Conservation (phyloP, 163 green algal species). For the Chlamydomonas reinhardtii region DNA sequence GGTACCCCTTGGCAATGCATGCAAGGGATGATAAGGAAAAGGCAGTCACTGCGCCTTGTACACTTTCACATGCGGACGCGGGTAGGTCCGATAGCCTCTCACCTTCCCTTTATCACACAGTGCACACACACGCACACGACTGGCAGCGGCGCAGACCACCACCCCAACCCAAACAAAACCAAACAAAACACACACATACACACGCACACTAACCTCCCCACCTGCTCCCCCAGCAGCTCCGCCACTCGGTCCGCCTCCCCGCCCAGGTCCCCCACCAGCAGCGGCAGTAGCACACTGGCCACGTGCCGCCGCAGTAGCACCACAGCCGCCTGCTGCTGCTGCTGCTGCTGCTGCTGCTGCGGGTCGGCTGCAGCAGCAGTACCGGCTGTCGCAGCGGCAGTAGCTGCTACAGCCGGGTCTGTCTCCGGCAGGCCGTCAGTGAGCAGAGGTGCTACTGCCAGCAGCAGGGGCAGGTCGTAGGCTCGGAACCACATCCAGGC, state of each 20-base stretch:
- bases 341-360: neutral
- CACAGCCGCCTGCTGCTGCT: neutral
- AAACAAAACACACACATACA: too few species aligned
- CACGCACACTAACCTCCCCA: too few species aligned
- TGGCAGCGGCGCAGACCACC: too few species aligned
- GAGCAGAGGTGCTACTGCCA: slow-evolving; percentile 8
- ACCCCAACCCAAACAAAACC: too few species aligned
- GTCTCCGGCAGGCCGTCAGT: neutral
- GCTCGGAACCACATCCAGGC: slow-evolving; percentile 31
- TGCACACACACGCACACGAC: too few species aligned
- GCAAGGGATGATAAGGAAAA: too few species aligned
- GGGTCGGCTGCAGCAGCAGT: neutral
- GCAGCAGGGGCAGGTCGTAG: slow-evolving; percentile 20
- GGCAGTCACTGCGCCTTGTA: too few species aligned
- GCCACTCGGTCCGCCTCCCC: neutral
- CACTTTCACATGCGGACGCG: too few species aligned
- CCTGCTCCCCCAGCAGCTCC: slow-evolving; percentile 27
- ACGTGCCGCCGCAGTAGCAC: slow-evolving; percentile 3
- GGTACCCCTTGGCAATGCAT: too few species aligned
- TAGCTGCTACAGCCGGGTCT: neutral
- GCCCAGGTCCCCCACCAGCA: slow-evolving; percentile 2
- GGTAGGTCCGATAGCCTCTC: too few species aligned
- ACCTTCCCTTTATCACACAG: too few species aligned
- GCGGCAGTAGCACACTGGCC: slow-evolving; percentile 31
- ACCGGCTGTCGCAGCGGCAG: too few species aligned